These are phyloP conservation scores for Akanthomyces dipterigenus DNA, from an alignment of 2,329 filamentous ascomycete species.

Conservation along the genomic window DNA sequence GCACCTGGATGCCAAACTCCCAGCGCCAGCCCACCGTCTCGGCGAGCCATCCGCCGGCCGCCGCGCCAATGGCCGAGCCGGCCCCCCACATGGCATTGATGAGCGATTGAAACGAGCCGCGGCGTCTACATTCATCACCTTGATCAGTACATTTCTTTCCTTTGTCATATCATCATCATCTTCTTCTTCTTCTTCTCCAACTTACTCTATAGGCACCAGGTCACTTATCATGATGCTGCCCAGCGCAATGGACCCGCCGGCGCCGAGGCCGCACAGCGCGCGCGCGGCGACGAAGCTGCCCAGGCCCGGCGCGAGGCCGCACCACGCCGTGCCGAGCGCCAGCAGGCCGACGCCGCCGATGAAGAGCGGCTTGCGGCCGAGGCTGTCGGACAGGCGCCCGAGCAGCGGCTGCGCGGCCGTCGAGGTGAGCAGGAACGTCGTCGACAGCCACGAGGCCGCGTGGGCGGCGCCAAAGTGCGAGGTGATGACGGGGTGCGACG, in stretches of 20 bases:
- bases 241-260: constrained; percentile 63
- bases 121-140: constrained; percentile 25
- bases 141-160: not conserved
- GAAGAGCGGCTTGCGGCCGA: constrained; percentile 63
- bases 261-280: constrained; percentile 54
- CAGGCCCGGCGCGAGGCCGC: constrained; percentile 60
- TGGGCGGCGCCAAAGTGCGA: constrained; percentile 74
- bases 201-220: constrained; percentile 63
- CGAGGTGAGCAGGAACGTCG: constrained; percentile 68
- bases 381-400: constrained; percentile 65
- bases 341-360: constrained; percentile 59
- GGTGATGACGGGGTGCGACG: constrained; percentile 73
- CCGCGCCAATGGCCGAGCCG: constrained; percentile 56
- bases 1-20: constrained; percentile 60
- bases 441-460: constrained; percentile 76
- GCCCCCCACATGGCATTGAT: constrained; percentile 59
- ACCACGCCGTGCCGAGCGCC: constrained; percentile 59
- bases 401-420: constrained; percentile 71
- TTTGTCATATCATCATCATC: not conserved
- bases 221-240: constrained; percentile 67
- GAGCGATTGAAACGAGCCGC: constrained; percentile 68
- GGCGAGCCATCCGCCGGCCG: constrained; percentile 62
- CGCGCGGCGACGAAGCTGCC: constrained; percentile 45
- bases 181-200: constrained; percentile 12
- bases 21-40: constrained; percentile 67